A percentile compares a stretch with the other conserved stretches of the same genome.
Conservation (phyloP, 2,329 filamentous ascomycete species). For the Trichoderma cornu-damae region DNA sequence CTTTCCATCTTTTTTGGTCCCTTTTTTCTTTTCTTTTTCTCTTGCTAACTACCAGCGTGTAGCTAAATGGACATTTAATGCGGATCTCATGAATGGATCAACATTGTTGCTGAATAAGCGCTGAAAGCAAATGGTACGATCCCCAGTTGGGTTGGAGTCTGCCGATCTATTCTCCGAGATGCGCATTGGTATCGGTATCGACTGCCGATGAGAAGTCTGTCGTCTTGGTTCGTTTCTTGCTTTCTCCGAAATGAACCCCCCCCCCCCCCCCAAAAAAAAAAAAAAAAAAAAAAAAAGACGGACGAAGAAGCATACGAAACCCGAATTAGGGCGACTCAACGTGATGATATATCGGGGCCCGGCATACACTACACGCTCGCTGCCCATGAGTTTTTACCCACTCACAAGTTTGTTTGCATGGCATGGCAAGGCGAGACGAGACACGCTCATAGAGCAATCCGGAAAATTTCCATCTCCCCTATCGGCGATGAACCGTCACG, state of each 20-base stretch:
- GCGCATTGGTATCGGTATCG: not conserved
- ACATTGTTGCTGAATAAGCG: conserved; percentile 16
- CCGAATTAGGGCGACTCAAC: not conserved
- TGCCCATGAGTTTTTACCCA: not conserved
- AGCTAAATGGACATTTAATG: conserved; percentile 46
- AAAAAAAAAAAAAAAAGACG: not conserved
- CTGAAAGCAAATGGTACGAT: not conserved
- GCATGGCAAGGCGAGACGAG: not conserved
- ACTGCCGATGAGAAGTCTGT: not conserved
- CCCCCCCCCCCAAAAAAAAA: no score
- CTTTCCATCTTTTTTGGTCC: not conserved
- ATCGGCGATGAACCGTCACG: not conserved
- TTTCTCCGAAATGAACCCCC: no score
- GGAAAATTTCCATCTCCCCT: not conserved
- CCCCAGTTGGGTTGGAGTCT: not conserved
- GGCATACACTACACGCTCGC: not conserved
- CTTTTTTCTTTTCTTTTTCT: no score
- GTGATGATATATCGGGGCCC: not conserved
- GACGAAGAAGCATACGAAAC: not conserved
- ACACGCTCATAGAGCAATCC: not conserved
- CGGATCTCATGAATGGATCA: conserved; percentile 18
- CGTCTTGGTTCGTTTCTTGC: not conserved
- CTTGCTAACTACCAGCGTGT: conserved; percentile 25
- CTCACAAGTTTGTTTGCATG: not conserved
- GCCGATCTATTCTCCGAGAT: not conserved